Evolutionary conservation across 768 basidiomycete genomes (phyloP), one percentile per base, ranked within the genome.

Genomic region (Suillus tomentosus): DNA sequence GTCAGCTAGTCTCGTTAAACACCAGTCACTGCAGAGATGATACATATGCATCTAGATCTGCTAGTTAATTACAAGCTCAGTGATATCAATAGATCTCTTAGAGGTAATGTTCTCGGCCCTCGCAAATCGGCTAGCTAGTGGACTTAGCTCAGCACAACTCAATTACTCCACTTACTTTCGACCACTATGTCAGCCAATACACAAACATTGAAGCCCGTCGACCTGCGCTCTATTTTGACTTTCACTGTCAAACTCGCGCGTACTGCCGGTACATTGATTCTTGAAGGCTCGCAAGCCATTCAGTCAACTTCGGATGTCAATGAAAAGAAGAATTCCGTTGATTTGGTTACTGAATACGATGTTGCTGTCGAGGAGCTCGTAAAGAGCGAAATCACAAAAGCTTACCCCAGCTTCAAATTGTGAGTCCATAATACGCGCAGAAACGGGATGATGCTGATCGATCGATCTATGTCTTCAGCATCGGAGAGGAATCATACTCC

Each of bases 341-440:
- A 97, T 78, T 81, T 98, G 39, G 96, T 99, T 31, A 99, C 96
- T 0, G 91, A 96, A 77, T 97, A 93, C 70, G 96, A 99, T 75
- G 89, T 95, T 43, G 86, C 83, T 53, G 96, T 97, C 13, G 96
- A 97, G 76, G 88, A 92, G 65, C 79, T 95, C 54, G 92, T 97
- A 59, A 88, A 87, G 77, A 72, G 80, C 36, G 84, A 88, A 72
- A 85, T 96, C 61, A 79, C 80, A 37, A 75, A 77, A 31, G 81
- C 79, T 59, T 96, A 92, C 74, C 94, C 95, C 0, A 67, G 76
- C 3, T 96, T 94, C 76, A 79, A 88, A 67, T 96, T 97, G 95
- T 95, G 73, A 73, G 92, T 82, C 34, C 17, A 3, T 11, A 50
- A 39, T 3, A 22, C 40, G 19, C 42, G 27, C 6, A 42, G 13